A percentile compares a stretch with the other conserved stretches of the same genome.
Evolutionary conservation across 164 flowering plant genomes (phyloP).

Genomic region (Nymphaea thermarum): DNA sequence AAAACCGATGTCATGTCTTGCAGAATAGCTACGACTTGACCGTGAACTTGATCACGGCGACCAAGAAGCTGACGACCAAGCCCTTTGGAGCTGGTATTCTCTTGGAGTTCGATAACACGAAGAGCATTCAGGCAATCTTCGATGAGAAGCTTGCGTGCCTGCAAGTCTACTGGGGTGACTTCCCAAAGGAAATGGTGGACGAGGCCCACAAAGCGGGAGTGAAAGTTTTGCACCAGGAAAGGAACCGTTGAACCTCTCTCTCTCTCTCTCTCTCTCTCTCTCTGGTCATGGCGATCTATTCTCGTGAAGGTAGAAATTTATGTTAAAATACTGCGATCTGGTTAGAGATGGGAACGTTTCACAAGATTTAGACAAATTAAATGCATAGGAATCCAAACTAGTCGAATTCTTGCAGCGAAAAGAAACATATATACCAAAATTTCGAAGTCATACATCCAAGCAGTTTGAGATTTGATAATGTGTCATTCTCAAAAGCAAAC

Average conservation of each 20-base stretch:
- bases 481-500: too few relatives aligned
- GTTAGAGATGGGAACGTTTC: too few relatives aligned
- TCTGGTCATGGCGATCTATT: neutral
- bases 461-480: too few relatives aligned
- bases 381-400: too few relatives aligned
- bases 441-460: too few relatives aligned
- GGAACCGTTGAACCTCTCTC: neutral
- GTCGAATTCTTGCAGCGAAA: too few relatives aligned
- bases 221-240: slow-evolving; percentile 20
- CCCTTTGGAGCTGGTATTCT: slow-evolving; percentile 16
- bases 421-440: too few relatives aligned
- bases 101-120: slow-evolving; percentile 12
- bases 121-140: slow-evolving; percentile 17
- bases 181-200: slow-evolving; percentile 24
- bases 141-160: slow-evolving; percentile 19
- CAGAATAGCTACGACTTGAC: slow-evolving; percentile 17
- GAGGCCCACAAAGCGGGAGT: slow-evolving; percentile 24
- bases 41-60: slow-evolving; percentile 16
- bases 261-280: neutral
- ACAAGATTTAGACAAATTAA: too few relatives aligned
- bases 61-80: slow-evolving; percentile 15
- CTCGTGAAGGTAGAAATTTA: too few relatives aligned
- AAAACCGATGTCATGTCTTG: neutral
- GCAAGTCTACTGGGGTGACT: slow-evolving; percentile 25
- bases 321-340: too few relatives aligned